Percentiles rank a stretch among this genome's conserved stretches.
Conservation (phyloP, 2,329 filamentous ascomycete species). For the Neopestalotiopsis sp. region DNA sequence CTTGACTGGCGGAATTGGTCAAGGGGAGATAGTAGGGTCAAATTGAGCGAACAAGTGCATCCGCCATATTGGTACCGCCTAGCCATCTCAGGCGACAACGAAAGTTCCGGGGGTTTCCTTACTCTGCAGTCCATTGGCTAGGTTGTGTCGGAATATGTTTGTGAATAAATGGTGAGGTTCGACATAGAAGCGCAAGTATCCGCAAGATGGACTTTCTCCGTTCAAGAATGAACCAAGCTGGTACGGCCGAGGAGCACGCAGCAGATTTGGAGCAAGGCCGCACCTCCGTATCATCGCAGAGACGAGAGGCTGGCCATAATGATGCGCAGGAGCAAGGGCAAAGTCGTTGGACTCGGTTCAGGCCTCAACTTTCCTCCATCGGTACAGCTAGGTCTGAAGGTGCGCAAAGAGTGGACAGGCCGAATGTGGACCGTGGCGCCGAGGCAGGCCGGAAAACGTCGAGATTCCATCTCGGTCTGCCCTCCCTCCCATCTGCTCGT, state of each 20-base stretch:
- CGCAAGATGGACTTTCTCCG: constrained; percentile 16
- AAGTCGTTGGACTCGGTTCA: background rate
- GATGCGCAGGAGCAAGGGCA: constrained; percentile 7
- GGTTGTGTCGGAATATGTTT: background rate
- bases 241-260: constrained; percentile 1
- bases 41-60: too few relatives aligned
- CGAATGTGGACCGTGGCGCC: constrained; percentile 28
- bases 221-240: constrained; percentile 16
- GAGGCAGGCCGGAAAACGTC: constrained; percentile 54
- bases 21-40: too few relatives aligned
- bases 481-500: constrained; percentile 45
- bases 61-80: background rate
- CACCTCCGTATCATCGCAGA: background rate
- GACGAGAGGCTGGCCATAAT: background rate
- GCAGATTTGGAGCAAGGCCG: constrained; percentile 13
- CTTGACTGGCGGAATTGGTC: too few relatives aligned
- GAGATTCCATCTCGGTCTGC: constrained; percentile 41
- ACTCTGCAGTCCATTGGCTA: background rate
- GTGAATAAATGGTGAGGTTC: background rate
- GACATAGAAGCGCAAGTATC: background rate
- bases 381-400: background rate
- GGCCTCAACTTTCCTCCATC: constrained; percentile 5
- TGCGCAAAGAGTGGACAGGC: background rate
- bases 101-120: background rate
- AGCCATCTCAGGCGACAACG: background rate